Conservation (phyloP, 805 yeast genomes). For the Candida wancherniae region DNA sequence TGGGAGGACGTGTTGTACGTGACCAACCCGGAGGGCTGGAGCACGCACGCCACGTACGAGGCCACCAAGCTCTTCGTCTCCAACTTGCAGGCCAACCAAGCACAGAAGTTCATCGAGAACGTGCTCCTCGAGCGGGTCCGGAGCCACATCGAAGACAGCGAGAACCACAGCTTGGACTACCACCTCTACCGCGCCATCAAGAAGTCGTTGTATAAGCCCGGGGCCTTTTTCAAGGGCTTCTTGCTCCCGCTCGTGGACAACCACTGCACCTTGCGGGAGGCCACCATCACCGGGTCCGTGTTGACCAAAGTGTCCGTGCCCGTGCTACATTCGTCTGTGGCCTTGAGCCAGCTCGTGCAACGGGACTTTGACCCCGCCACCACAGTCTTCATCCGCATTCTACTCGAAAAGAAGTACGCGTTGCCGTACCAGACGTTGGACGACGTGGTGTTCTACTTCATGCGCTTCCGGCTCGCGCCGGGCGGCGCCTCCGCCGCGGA, state of each 20-base stretch:
- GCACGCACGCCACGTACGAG: conserved; percentile 90
- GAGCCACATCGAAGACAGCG: conserved; percentile 64
- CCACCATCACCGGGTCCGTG: conserved; percentile 91
- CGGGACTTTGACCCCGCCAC: conserved; percentile 87
- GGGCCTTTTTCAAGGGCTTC: conserved; percentile 96
- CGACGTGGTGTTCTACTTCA: conserved; percentile 88
- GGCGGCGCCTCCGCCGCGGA: conserved; percentile 35
- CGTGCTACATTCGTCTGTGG: conserved; percentile 93
- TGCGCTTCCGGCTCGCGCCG: conserved; percentile 73
- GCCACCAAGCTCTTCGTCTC: conserved; percentile 94
- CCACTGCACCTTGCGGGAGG: conserved; percentile 90
- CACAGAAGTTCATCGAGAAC: conserved; percentile 72
- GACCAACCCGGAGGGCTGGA: conserved; percentile 90
- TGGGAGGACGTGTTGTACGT: conserved; percentile 96
- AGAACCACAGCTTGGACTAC: conserved; percentile 77
- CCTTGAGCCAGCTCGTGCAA: conserved; percentile 71
- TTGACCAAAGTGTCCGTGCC: conserved; percentile 88
- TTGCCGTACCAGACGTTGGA: conserved; percentile 95
- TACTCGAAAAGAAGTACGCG: conserved; percentile 93
- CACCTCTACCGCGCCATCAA: conserved; percentile 89
- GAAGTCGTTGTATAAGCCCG: conserved; percentile 92
- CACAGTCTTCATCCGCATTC: conserved; percentile 82
- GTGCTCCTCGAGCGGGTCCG: conserved; percentile 72
- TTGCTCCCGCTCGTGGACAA: conserved; percentile 84
- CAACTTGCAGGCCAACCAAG: conserved; percentile 78